Evolutionary conservation across 352 stramenopile genomes (phyloP).

Genomic region (Globisporangium megalacanthum): DNA sequence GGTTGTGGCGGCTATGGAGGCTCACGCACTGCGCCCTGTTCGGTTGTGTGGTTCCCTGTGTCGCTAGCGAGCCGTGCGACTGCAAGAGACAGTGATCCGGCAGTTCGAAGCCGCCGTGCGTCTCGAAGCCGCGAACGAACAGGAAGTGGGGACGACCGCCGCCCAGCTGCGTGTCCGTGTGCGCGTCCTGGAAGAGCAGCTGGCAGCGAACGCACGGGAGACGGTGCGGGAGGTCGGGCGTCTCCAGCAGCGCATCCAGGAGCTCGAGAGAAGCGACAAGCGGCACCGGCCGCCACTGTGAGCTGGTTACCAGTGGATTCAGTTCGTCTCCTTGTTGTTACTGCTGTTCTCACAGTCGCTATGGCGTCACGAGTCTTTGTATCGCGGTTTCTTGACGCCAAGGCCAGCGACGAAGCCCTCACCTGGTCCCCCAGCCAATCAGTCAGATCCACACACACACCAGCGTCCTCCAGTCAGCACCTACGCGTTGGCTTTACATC

Average conservation of each 20-base stretch:
- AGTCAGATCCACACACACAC: not conserved
- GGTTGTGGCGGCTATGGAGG: not conserved
- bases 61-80: conserved; percentile 48
- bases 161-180: conserved; percentile 40
- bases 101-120: conserved; percentile 69
- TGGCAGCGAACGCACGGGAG: conserved; percentile 52
- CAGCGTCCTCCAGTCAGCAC: not conserved
- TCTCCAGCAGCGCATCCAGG: conserved; percentile 58
- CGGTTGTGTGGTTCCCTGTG: not conserved
- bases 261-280: conserved; percentile 33
- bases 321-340: not conserved
- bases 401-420: conserved; percentile 81
- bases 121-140: conserved; percentile 19
- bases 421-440: conserved; percentile 13
- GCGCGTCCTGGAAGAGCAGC: conserved; percentile 60
- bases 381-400: conserved; percentile 64
- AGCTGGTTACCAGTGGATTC: not conserved
- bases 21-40: not conserved
- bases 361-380: conserved; percentile 34
- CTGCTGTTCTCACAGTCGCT: not conserved
- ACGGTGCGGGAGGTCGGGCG: conserved; percentile 51
- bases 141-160: not conserved
- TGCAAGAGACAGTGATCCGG: conserved; percentile 78
- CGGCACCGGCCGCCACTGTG: not conserved
- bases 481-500: not conserved